Conservation (phyloP, 2,329 filamentous ascomycete genomes). For the Dryadomyces sulphureus region DNA sequence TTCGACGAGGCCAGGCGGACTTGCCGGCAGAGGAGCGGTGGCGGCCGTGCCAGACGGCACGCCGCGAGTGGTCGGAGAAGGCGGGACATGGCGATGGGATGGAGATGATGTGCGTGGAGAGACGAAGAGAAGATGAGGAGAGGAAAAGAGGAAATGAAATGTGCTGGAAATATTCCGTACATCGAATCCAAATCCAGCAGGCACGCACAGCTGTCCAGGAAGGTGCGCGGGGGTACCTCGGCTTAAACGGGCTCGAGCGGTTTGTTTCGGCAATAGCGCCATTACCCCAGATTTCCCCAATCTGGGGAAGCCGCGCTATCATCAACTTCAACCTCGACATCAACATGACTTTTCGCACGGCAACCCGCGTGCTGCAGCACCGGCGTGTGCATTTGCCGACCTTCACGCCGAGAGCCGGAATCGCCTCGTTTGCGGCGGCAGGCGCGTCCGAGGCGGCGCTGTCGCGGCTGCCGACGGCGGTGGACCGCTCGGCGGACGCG, state of each 20-base stretch:
- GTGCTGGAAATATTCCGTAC: neutral
- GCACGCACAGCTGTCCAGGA: neutral
- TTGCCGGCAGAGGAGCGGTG: neutral
- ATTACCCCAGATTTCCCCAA: neutral
- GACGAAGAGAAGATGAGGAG: slow-evolving; percentile 1
- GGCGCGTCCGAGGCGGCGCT: slow-evolving; percentile 68
- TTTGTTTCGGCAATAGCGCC: neutral
- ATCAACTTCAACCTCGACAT: too few relatives aligned
- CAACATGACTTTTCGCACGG: too few relatives aligned
- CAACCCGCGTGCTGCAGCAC: too few relatives aligned
- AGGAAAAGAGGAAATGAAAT: neutral
- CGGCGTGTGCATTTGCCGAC: too few relatives aligned
- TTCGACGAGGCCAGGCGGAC: slow-evolving; percentile 42
- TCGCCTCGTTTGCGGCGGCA: slow-evolving; percentile 66
- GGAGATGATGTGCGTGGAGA: neutral
- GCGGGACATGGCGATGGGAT: slow-evolving; percentile 22
- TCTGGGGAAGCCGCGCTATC: neutral
- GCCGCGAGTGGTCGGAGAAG: slow-evolving; percentile 20
- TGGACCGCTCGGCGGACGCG: slow-evolving; percentile 64
- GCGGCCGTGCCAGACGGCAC: slow-evolving; percentile 7
- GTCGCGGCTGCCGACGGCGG: slow-evolving; percentile 58
- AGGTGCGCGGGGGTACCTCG: neutral
- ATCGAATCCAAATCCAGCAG: neutral
- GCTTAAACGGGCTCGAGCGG: neutral
- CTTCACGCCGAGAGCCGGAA: slow-evolving; percentile 12